Conservation (phyloP, 2,329 filamentous ascomycete genomes). For the Mycosphaerella arachidis region DNA sequence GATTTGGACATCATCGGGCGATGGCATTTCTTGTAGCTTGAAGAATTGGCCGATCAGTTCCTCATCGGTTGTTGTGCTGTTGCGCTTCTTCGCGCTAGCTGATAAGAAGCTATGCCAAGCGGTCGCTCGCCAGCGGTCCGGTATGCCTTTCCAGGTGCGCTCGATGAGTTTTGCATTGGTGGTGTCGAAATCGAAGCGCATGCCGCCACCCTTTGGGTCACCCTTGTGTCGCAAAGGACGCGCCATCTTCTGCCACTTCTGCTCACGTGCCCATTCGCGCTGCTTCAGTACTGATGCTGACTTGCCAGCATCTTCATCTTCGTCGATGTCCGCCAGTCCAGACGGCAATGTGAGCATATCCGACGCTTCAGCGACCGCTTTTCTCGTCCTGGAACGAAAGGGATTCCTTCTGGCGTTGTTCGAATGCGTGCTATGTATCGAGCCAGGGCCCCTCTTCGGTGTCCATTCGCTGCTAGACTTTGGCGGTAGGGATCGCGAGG, state of each 20-base stretch:
- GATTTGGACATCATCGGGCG: conserved; percentile 91
- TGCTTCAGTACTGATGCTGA: conserved; percentile 48
- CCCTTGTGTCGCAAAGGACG: conserved; percentile 34
- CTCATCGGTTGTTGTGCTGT: conserved; percentile 59
- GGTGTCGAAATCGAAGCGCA: conserved; percentile 74
- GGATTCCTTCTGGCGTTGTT: conserved; percentile 34
- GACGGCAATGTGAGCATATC: conserved; percentile 62
- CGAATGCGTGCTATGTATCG: conserved; percentile 38
- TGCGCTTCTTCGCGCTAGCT: conserved; percentile 64
- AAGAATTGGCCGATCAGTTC: conserved; percentile 68
- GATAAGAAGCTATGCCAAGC: conserved; percentile 94
- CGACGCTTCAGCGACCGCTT: conserved; percentile 55
- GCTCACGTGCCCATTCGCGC: conserved; percentile 58
- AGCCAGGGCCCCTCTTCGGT: conserved; percentile 33
- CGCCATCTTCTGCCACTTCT: conserved; percentile 67
- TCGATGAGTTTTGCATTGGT: conserved; percentile 75
- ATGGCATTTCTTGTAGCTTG: conserved; percentile 66
- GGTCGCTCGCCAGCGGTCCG: conserved; percentile 86
- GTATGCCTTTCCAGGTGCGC: conserved; percentile 96
- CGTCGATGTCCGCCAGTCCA: conserved; percentile 45
- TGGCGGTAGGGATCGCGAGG: conserved; percentile 33
- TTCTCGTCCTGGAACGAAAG: conserved; percentile 50
- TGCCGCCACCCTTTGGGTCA: conserved; percentile 50
- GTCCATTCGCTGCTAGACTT: conserved; percentile 24
- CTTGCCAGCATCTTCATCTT: conserved; percentile 45